Conservation (phyloP, 371 early-diverging fungal species). For the Chytridiales sp. region DNA sequence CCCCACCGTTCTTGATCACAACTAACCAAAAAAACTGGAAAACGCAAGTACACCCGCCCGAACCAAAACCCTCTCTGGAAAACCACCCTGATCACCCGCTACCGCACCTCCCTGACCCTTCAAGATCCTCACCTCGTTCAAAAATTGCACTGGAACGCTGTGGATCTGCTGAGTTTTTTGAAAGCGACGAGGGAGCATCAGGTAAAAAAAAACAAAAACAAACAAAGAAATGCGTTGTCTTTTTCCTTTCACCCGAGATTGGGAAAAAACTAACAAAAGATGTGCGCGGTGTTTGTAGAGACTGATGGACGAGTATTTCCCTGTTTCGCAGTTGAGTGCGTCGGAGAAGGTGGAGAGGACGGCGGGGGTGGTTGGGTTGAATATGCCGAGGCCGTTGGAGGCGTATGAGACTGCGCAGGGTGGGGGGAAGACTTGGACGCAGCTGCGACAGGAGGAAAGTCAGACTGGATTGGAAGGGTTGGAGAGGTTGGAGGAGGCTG, state of each 20-base stretch:
- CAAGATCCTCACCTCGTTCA: not conserved
- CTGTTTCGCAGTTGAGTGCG: conserved; percentile 1
- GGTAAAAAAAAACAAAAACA: no score
- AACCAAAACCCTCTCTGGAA: conserved; percentile 14
- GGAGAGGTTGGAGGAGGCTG: no score
- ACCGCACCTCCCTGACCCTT: conserved; percentile 4
- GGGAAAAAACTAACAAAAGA: no score
- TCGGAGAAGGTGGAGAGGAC: conserved; percentile 17
- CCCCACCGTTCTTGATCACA: not conserved
- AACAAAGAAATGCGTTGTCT: no score
- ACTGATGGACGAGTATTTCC: conserved; percentile 22
- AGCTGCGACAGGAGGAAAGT: conserved; percentile 7
- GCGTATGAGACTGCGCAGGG: conserved; percentile 18
- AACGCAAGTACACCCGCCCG: conserved; percentile 18
- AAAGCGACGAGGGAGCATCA: conserved; percentile 15
- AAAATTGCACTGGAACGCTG: not conserved
- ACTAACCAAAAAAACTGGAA: no score
- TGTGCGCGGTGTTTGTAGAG: conserved; percentile 2
- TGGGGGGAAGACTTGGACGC: conserved; percentile 11
- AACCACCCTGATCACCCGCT: conserved; percentile 1
- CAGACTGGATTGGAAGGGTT: no score
- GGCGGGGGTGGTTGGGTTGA: conserved; percentile 17
- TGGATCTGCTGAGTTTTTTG: conserved; percentile 10
- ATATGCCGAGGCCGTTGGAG: conserved; percentile 10
- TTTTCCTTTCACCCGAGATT: no score